Evolutionary conservation across 805 yeast genomes (phyloP).

Genomic region (Spathaspora arborariae): DNA sequence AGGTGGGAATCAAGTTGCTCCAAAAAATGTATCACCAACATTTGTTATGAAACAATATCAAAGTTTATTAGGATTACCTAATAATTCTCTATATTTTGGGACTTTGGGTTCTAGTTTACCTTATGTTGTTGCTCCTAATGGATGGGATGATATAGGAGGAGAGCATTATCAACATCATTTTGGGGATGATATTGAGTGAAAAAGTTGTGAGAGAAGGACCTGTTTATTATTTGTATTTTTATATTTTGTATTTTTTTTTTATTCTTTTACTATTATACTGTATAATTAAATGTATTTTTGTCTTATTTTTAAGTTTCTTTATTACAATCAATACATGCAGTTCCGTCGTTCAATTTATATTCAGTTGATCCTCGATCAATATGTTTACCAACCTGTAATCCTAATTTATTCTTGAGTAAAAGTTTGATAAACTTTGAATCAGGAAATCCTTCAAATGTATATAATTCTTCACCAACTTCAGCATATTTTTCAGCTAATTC

Average conservation of each 20-base stretch:
- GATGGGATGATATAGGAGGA: slow-evolving; percentile 41
- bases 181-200: slow-evolving; percentile 12
- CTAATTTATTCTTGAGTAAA: slow-evolving; percentile 46
- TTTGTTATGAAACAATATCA: slow-evolving; percentile 56
- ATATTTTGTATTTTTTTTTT: slow-evolving; percentile 1
- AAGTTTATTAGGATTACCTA: slow-evolving; percentile 52
- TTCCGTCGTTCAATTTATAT: slow-evolving; percentile 1
- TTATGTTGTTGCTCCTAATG: slow-evolving; percentile 41
- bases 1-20: slow-evolving; percentile 5
- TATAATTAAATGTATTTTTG: slow-evolving; percentile 1
- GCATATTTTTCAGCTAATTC: slow-evolving; percentile 14
- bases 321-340: slow-evolving; percentile 16
- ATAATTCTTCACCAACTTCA: slow-evolving; percentile 20
- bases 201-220: not conserved
- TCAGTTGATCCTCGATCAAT: not conserved
- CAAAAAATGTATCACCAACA: slow-evolving; percentile 45
- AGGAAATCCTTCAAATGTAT: slow-evolving; percentile 71
- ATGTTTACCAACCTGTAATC: slow-evolving; percentile 22
- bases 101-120: slow-evolving; percentile 50
- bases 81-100: slow-evolving; percentile 37
- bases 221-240: not conserved
- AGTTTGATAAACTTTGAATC: slow-evolving; percentile 78
- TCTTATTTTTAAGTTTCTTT: slow-evolving; percentile 1
- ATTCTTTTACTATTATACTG: not conserved
- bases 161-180: slow-evolving; percentile 14